A percentile compares a stretch with the other conserved stretches of the same genome.
Conservation (phyloP, 2,329 filamentous ascomycete species). For the Exophiala dermatitidis region DNA sequence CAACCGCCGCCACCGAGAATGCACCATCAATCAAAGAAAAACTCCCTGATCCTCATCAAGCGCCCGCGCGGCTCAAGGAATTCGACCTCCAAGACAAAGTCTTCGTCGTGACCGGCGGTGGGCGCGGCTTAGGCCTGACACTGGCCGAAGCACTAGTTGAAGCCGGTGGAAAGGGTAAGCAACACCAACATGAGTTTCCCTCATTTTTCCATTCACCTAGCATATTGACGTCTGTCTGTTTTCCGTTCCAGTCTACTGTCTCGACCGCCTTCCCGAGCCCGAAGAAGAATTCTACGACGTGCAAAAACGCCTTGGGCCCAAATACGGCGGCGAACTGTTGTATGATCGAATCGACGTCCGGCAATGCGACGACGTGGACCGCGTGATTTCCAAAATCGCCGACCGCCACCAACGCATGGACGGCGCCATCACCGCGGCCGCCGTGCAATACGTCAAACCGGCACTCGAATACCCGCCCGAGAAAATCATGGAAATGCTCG, state of each 20-base stretch:
- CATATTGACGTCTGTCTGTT: no score
- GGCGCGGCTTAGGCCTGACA: constrained; percentile 38
- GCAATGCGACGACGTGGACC: constrained; percentile 30
- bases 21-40: constrained; percentile 17
- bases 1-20: background rate
- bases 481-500: constrained; percentile 32
- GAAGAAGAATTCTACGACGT: constrained; percentile 38
- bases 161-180: constrained; percentile 42
- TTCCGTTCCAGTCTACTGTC: constrained; percentile 39
- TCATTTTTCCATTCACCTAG: no score
- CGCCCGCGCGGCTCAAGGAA: constrained; percentile 35
- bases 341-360: constrained; percentile 44
- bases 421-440: constrained; percentile 39
- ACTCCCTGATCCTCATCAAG: constrained; percentile 14
- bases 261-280: constrained; percentile 42
- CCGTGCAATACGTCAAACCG: constrained; percentile 38
- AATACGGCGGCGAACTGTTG: constrained; percentile 38
- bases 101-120: constrained; percentile 40
- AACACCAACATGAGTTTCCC: no score
- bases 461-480: constrained; percentile 38
- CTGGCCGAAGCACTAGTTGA: constrained; percentile 44
- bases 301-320: constrained; percentile 32
- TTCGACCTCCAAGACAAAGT: constrained; percentile 39
- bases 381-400: constrained; percentile 34
- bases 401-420: constrained; percentile 34